Base-by-base conservation (phyloP, 2,329 filamentous ascomycete genomes). In the Exserohilum turcica region DNA sequence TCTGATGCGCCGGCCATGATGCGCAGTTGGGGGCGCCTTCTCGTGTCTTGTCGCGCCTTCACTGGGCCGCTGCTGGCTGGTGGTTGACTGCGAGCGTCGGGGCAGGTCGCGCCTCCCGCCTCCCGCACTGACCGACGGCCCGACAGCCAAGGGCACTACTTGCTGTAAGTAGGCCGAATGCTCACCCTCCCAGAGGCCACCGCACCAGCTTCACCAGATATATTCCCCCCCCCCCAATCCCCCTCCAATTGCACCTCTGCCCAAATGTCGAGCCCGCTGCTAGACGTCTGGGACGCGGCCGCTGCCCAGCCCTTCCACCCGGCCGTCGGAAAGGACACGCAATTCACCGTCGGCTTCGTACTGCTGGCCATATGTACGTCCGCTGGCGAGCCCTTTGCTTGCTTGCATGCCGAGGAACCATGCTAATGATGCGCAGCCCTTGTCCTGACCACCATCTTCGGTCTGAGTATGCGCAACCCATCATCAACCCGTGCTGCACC, bases 271-370 rank as follows among this genome's bases (percentile, higher is more conserved):
- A 70, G 64, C 58, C 81, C 96, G 77, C 86, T 81, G 44, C 72
- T 88, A 78, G 86, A 94, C 77, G 84, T 96, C 80, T 97, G 93
- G 93, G 89, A 95, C 83, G 90, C 91, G 83, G 90, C 92, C 80
- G 85, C 90, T 77, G 85, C 86, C 83, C 90, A 86, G 80, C 91
- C 92, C 59, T 97, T 94, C 80, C 78, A 87, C 66, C 92, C 93
- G 57, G 74, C 86, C 52, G 79, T 97, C 68, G 84, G 84, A 74
- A 97, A 97, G 80, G 84, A 86, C 71, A 86, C 80, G 73, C 94
- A 97, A 66, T 94, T 97, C 80, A 78, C 84, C 64, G 80, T 96
- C 62, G 92, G 86, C 70, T 93, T 92, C 77, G 74, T 81, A 49
- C 83, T 97, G 56, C 82, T 97, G 55, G 72, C 91, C 27, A 71